Base-by-base conservation (phyloP, 129 eudicot genomes). In the Tagetes patula region DNA sequence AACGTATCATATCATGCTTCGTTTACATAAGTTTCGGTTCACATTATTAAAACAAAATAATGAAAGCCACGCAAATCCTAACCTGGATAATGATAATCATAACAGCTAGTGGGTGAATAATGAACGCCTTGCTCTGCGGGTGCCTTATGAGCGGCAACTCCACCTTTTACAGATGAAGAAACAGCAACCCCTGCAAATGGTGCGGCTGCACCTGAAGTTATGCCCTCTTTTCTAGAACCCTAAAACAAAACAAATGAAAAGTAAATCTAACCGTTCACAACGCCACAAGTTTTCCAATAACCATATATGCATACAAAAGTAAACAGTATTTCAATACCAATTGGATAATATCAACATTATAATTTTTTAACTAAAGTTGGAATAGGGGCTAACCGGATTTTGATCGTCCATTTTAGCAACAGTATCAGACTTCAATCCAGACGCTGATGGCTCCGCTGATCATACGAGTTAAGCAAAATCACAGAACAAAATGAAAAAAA, bases 21-120 rank as follows among this genome's bases (percentile, higher is more conserved):
- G 8, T 43, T 32, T 20, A 61, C 27, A 33, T 33, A 4, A 11
- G 13, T 31, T 27, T 20, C 4, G 0, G 3, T n/a, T n/a, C 11
- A 38, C 1, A 1, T 4, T 36, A 62, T 4, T 36, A 62, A 63
- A n/a, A n/a, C n/a, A 6, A 6, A n/a, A 53, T 38, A 37, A 54
- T 54, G 8, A 2, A 60, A 59, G 27, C 7, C 12, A 76, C 69
- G 42, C 52, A 72, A 66, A n/a, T 74, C 74, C 74, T 76, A 70
- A 91, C 97, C 97, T 88, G 97, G 84, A 70, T 88, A 88, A 73
- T 86, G 86, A 72, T 88, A 82, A 76, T 86, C 78, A 42, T 80
- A 85, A 76, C 82, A 83, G 89, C 79, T 80, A 73, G 88, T 69
- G 47, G 82, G 85, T 52, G 85, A 78, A 70, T 80, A 58, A 46